Percentiles rank a stretch among this genome's conserved stretches.
These are phyloP conservation scores for Fraxinus sp. DNA, from an alignment of 305 asterid genomes.

Conservation along the genomic window DNA sequence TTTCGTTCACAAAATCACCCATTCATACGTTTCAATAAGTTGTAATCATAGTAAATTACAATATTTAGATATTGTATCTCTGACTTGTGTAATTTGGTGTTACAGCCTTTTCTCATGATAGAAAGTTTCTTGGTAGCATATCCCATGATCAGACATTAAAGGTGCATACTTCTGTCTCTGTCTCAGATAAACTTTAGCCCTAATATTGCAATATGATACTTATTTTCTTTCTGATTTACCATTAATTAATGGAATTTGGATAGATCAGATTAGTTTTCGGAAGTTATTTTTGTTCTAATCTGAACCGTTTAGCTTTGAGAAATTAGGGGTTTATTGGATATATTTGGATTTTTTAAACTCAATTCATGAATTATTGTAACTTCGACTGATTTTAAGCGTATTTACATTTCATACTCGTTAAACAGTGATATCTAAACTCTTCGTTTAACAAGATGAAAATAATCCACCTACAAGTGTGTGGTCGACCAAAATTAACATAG, in stretches of 20 bases:
- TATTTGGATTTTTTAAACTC: not conserved
- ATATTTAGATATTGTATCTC: slow-evolving; percentile 6
- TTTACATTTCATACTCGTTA: not conserved
- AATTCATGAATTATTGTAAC: not conserved
- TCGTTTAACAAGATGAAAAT: not conserved
- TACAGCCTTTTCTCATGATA: slow-evolving; percentile 86
- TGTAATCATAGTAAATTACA: not conserved
- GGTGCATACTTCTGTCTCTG: slow-evolving; percentile 35
- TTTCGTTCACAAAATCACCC: not conserved
- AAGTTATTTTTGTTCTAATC: not conserved
- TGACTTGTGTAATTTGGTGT: slow-evolving; percentile 20
- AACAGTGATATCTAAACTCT: not conserved
- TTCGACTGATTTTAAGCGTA: not conserved
- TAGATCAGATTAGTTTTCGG: slow-evolving; percentile 23
- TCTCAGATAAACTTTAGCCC: not conserved
- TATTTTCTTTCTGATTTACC: not conserved
- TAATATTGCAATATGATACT: not conserved
- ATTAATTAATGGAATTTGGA: not conserved
- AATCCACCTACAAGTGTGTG: not conserved
- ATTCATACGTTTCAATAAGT: not conserved
- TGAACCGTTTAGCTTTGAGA: not conserved
- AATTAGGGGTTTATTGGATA: not conserved
- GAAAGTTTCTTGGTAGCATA: slow-evolving; percentile 85
- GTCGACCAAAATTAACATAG: not conserved
- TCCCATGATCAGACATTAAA: slow-evolving; percentile 80